Evolutionary conservation across 192 early-diverging fungal genomes (phyloP).

Genomic region (Coemansia sp.): DNA sequence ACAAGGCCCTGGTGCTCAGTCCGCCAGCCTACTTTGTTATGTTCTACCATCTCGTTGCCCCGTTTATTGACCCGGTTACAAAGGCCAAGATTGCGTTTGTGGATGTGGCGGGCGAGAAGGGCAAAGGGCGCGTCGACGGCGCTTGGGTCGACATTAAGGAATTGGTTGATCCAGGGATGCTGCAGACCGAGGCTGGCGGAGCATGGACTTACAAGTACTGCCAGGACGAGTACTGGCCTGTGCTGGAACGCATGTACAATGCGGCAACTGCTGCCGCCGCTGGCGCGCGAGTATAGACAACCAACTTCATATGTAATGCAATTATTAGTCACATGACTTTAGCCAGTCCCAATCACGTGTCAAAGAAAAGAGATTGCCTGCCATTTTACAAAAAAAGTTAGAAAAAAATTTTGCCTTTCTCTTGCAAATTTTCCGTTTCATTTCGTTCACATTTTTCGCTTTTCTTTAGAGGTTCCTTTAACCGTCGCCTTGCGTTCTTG

Average conservation of each 20-base stretch:
- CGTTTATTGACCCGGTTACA: conserved; percentile 90
- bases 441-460: background rate
- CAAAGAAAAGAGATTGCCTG: too few relatives aligned
- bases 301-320: too few relatives aligned
- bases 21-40: conserved; percentile 82
- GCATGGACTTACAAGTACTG: conserved; percentile 62
- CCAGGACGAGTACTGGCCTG: conserved; percentile 67
- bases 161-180: conserved; percentile 19
- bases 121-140: conserved; percentile 11
- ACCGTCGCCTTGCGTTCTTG: background rate
- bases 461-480: too few relatives aligned
- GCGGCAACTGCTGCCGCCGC: background rate
- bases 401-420: background rate
- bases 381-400: too few relatives aligned
- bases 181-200: conserved; percentile 72
- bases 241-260: conserved; percentile 25
- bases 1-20: conserved; percentile 64
- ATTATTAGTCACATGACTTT: too few relatives aligned
- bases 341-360: too few relatives aligned
- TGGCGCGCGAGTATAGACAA: too few relatives aligned
- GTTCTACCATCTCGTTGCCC: conserved; percentile 78
- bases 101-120: conserved; percentile 54
- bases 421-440: background rate
- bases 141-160: conserved; percentile 33
- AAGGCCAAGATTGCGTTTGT: conserved; percentile 81